These are phyloP conservation scores for Populus deltoides DNA, from an alignment of 345 rosid genomes.

Conservation along the genomic window DNA sequence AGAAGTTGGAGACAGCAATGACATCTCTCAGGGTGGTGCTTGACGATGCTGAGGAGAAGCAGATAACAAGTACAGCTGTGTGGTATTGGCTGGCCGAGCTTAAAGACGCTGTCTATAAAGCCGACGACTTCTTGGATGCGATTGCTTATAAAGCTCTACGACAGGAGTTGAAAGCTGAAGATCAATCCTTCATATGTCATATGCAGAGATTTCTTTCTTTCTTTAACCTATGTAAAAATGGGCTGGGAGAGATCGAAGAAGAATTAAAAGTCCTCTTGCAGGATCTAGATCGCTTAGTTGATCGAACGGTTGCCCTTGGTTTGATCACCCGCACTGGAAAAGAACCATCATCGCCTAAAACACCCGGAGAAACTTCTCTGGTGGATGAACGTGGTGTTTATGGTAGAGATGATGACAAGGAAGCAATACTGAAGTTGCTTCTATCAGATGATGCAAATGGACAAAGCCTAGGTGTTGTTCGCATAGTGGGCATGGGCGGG, in stretches of 20 bases:
- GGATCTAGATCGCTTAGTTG: too few species aligned
- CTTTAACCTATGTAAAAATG: too few species aligned
- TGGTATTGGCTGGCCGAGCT: background rate
- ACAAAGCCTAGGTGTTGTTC: background rate
- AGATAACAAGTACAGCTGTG: background rate
- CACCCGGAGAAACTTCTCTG: background rate
- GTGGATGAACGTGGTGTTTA: background rate
- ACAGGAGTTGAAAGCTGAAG: background rate
- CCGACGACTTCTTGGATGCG: conserved; percentile 10
- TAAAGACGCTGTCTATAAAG: background rate
- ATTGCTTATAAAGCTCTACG: background rate
- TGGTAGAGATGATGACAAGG: conserved; percentile 1
- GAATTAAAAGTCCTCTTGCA: background rate
- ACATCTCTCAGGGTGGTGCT: background rate
- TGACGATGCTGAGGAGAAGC: conserved; percentile 7
- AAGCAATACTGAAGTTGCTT: background rate
- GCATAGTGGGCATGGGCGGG: background rate
- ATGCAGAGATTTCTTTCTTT: too few species aligned
- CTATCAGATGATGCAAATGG: background rate
- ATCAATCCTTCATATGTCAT: background rate
- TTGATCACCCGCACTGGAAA: background rate
- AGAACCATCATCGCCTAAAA: background rate
- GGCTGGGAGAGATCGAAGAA: background rate
- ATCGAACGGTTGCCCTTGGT: background rate
- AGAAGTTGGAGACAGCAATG: background rate